phyloP scores from a whole-genome alignment of 83 land plant genomes.

The Larix sibirica region DNA sequence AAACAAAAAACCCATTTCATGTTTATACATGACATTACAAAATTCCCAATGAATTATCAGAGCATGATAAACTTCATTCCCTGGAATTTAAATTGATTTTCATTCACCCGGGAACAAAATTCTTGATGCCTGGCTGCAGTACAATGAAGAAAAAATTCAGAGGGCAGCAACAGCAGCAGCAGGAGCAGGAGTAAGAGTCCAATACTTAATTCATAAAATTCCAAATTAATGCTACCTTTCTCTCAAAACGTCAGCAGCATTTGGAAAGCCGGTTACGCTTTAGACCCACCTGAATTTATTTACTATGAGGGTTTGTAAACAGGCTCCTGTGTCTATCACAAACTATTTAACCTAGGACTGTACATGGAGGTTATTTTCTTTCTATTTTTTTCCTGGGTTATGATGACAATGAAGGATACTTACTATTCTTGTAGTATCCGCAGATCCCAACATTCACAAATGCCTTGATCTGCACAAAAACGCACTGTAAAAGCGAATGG shows the following conservation, averaged over 20 bases:
- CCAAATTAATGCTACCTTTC: background rate
- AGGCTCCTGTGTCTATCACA: too few relatives aligned
- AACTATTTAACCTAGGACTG: background rate
- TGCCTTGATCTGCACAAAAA: background rate
- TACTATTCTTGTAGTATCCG: background rate
- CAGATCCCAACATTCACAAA: conserved; percentile 16
- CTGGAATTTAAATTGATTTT: background rate
- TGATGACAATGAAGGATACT: background rate
- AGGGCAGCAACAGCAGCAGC: too few relatives aligned
- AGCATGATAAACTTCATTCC: too few relatives aligned
- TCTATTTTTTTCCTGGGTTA: background rate
- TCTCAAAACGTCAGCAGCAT: conserved; percentile 8
- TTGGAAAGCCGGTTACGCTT: too few relatives aligned
- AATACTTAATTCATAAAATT: conserved; percentile 1
- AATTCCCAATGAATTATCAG: background rate
- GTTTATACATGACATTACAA: background rate
- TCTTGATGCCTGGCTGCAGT: too few relatives aligned
- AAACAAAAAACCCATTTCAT: background rate
- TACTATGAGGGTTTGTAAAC: too few relatives aligned
- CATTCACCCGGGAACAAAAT: background rate
- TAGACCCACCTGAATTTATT: too few relatives aligned
- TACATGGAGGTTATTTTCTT: background rate
- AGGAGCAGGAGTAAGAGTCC: too few relatives aligned
- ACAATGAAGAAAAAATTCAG: too few relatives aligned
- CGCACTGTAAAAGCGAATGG: background rate